Base-by-base conservation (phyloP, 1,139 yeast genomes). In the Debaryomyces singareniensis region DNA sequence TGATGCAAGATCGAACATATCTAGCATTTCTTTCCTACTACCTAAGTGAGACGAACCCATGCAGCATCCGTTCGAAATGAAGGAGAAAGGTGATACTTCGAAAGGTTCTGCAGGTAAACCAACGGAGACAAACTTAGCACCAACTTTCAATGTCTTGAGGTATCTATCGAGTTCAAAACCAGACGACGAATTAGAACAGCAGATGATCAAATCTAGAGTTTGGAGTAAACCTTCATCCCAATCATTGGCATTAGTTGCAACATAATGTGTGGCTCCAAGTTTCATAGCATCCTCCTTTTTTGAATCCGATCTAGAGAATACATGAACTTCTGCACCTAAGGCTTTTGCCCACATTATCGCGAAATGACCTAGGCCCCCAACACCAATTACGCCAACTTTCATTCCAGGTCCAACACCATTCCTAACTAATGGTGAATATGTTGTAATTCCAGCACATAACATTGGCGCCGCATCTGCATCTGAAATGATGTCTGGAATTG, bases 331-430 rank as follows among this genome's bases (percentile, higher is more conserved):
- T 14, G 78, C 76, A 24, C 78, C 80, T 40, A 75, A 45, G 5
- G 78, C 79, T 39, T 68, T 64, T 29, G 78, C 70, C 39, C 73
- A 64, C 58, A 68, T 66, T 36, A 74, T 57, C 23, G 75, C 78
- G 68, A 73, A 65, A 53, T 73, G 78, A 24, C 81, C 81, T 38
- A 75, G 55, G 27, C 80, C 80, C 41, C 81, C 81, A 37, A 75
- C 59, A 37, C 81, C 80, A 36, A 71, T 57, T 39, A 75, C 55
- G 34, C 74, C 80, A 30, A 75, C 76, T 29, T 56, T 61, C 31
- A 53, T 53, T 28, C 68, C 63, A 33, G 68, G 64, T 7, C 58
- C 49, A 16, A 41, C 38, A 11, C 31, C 24, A 37, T 61, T 62
- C 45, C 74, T 55, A 30, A 62, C 57, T 39, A 71, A 55, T 28